phyloP scores from a whole-genome alignment of 495 filamentous ascomycete genomes.

The Penicillium arizonense region DNA sequence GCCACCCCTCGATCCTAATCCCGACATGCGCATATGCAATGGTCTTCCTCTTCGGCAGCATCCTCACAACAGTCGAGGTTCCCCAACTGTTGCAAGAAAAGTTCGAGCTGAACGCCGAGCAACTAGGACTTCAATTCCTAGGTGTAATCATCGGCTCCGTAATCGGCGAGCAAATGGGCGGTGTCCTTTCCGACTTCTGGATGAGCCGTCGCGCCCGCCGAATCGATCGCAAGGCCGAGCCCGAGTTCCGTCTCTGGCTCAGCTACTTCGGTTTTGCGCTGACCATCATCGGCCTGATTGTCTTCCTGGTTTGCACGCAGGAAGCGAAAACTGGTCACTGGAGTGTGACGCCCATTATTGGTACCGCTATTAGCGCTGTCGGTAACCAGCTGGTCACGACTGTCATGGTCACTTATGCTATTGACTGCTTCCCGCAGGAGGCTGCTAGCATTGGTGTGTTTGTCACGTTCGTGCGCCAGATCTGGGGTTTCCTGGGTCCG shows the following conservation, averaged over 20 bases:
- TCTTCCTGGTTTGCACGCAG: constrained; percentile 48
- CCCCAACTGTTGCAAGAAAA: constrained; percentile 50
- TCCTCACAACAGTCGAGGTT: constrained; percentile 51
- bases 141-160: constrained; percentile 52
- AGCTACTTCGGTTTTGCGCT: constrained; percentile 47
- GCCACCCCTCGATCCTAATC: constrained; percentile 41
- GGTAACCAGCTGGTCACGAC: constrained; percentile 59
- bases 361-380: constrained; percentile 45
- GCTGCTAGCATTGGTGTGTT: constrained; percentile 53
- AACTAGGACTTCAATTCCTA: constrained; percentile 53
- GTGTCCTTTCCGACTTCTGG: constrained; percentile 46
- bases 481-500: constrained; percentile 57
- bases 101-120: constrained; percentile 51
- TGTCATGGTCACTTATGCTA: constrained; percentile 51
- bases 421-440: constrained; percentile 50
- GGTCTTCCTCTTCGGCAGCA: constrained; percentile 48
- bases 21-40: constrained; percentile 51
- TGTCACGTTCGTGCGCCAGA: constrained; percentile 50
- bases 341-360: constrained; percentile 50
- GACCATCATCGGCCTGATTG: constrained; percentile 47
- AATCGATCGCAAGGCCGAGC: constrained; percentile 28
- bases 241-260: constrained; percentile 54
- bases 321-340: constrained; percentile 37
- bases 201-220: constrained; percentile 34
- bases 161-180: constrained; percentile 55